Base-by-base conservation (phyloP, 2,329 filamentous ascomycete genomes). In the Penicillium digitatum region DNA sequence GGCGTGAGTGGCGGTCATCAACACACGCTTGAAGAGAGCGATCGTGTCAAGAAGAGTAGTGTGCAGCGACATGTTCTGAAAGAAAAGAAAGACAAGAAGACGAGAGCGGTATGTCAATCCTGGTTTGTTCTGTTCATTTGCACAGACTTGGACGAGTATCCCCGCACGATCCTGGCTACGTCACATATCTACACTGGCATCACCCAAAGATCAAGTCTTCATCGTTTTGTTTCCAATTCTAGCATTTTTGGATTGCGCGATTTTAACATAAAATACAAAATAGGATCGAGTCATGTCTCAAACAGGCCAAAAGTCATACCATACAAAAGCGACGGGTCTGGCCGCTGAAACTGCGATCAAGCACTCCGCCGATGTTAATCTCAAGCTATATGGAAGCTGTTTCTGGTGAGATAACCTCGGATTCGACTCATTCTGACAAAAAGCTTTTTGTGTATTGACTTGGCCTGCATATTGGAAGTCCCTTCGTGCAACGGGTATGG, bases 401-500 rank as follows among this genome's bases (percentile, higher is more conserved):
- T 94, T 91, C 71, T 95, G 90, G 88, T 90, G 22, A 54, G 51
- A 44, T 34, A n/a, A 40, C n/a, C 22, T 6, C 22, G 14, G 8
- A 26, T 8, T n/a, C 29, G 18, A 22, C 14, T 38, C 3, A 12
- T 37, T 22, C 42, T 54, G 39, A 26, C 12, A 48, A 32, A 32
- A 47, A 32, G 1, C 11, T 29, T 8, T 22, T 52, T 26, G 37
- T 49, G n/a, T 50, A 44, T 16, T 50, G 47, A 52, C 45, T 47
- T 34, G 14, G 49, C 16, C 51, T 48, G n/a, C 29, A 29, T 55
- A 8, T 24, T n/a, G 38, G n/a, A 48, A 89, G 87, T 67, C 90
- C 90, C 26, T 94, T 93, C 69, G 90, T 90, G 1, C 90, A 95
- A 69, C 84, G 90, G 18, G 88, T 94, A 26, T 95, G 90, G 90